These are phyloP conservation scores for Aspergillus luchuensis DNA, from an alignment of 2,329 filamentous ascomycete genomes.

Conservation along the genomic window DNA sequence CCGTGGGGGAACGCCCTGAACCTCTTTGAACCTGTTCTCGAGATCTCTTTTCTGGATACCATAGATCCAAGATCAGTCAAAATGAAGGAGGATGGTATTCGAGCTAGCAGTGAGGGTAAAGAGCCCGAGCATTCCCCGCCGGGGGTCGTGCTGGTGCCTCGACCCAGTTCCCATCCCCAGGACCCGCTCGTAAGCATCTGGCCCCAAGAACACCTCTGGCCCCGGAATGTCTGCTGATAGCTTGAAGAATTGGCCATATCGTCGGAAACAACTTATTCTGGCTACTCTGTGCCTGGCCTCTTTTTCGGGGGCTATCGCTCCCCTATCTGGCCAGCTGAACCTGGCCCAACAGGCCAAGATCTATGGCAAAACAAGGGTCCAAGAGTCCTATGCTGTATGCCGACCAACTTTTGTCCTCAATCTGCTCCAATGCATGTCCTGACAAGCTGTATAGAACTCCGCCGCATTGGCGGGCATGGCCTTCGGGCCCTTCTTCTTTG, in stretches of 20 bases:
- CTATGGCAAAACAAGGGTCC: slow-evolving; percentile 7
- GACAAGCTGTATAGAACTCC: slow-evolving; percentile 20
- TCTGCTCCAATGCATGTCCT: slow-evolving; percentile 35
- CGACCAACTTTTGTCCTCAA: too few relatives aligned
- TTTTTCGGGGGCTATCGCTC: slow-evolving; percentile 4
- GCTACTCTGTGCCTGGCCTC: slow-evolving; percentile 3
- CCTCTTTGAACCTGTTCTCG: too few relatives aligned
- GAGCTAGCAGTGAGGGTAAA: background rate
- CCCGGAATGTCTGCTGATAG: background rate
- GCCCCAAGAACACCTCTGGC: background rate
- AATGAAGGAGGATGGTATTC: background rate
- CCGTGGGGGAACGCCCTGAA: too few relatives aligned
- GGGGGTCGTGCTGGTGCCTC: slow-evolving; percentile 14
- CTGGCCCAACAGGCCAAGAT: slow-evolving; percentile 7
- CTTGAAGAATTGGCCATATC: slow-evolving; percentile 3
- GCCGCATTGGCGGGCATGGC: slow-evolving; percentile 45
- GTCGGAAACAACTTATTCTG: slow-evolving; percentile 4
- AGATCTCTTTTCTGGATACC: too few relatives aligned
- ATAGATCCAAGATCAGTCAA: background rate
- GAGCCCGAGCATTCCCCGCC: background rate
- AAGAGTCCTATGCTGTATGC: slow-evolving; percentile 4
- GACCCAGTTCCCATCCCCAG: background rate
- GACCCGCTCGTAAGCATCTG: slow-evolving; percentile 7
- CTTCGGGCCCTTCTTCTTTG: slow-evolving; percentile 42
- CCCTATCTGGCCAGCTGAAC: background rate